Evolutionary conservation across 2,329 filamentous ascomycete genomes (phyloP).

Genomic region (Dactylonectria estremocensis): DNA sequence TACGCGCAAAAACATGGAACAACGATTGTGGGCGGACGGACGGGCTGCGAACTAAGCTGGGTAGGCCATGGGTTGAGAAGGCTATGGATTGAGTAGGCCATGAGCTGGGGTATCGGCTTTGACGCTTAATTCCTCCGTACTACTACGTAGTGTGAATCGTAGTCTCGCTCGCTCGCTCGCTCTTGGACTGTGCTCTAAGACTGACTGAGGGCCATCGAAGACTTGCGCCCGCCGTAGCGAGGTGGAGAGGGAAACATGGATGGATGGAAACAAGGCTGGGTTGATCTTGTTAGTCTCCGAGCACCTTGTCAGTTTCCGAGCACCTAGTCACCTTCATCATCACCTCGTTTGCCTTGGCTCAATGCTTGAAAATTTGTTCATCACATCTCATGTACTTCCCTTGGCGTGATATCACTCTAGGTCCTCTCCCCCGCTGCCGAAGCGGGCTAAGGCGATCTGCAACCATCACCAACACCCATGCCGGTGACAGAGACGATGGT

Average conservation of each 20-base stretch:
- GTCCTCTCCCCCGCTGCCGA: not conserved
- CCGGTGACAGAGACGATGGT: slow-evolving; percentile 13
- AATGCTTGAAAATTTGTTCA: slow-evolving; percentile 14
- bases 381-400: slow-evolving; percentile 10
- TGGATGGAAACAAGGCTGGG: slow-evolving; percentile 4
- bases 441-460: slow-evolving; percentile 24
- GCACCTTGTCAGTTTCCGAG: no score
- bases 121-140: slow-evolving; percentile 4
- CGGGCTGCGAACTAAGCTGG: not conserved
- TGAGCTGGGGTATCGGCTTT: slow-evolving; percentile 30
- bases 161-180: not conserved
- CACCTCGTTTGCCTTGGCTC: not conserved
- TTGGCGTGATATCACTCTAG: slow-evolving; percentile 14
- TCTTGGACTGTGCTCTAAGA: not conserved
- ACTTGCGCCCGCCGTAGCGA: not conserved
- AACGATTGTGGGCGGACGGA: slow-evolving; percentile 8
- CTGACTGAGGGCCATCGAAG: slow-evolving; percentile 3
- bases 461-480: slow-evolving; percentile 16
- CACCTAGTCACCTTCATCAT: no score
- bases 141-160: not conserved
- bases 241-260: slow-evolving; percentile 6
- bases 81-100: no score
- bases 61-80: no score
- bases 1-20: slow-evolving; percentile 2
- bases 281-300: slow-evolving; percentile 5